Percentiles rank a stretch among this genome's conserved stretches.
Conservation (phyloP, 768 basidiomycete genomes). For the Russula olivacea region DNA sequence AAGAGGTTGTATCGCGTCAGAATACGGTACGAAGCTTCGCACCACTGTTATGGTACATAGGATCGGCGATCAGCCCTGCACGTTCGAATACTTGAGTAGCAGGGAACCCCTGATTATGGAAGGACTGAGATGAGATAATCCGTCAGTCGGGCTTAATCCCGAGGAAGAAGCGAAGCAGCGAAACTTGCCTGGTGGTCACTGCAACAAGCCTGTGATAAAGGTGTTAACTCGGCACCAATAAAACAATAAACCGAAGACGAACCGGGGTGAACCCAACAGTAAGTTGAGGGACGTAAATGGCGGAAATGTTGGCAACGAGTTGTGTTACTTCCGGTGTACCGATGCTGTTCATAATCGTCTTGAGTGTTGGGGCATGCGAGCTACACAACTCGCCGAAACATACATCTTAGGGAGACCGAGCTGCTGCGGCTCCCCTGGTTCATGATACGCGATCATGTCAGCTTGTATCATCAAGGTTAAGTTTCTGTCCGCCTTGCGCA, state of each 20-base stretch:
- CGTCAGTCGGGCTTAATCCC: background rate
- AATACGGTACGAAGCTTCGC: background rate
- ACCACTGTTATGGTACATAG: conserved; percentile 87
- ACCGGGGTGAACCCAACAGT: conserved; percentile 61
- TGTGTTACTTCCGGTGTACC: conserved; percentile 72
- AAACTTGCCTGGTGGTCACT: conserved; percentile 75
- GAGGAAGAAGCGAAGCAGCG: background rate
- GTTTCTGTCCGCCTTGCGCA: conserved; percentile 54
- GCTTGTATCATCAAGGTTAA: conserved; percentile 83
- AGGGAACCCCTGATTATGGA: conserved; percentile 78
- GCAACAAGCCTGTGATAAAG: conserved; percentile 60
- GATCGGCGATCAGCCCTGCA: conserved; percentile 78
- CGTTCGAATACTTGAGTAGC: conserved; percentile 87
- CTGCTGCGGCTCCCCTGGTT: conserved; percentile 71
- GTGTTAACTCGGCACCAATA: background rate
- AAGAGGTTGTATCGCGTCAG: background rate
- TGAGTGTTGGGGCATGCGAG: background rate
- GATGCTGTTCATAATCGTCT: conserved; percentile 43
- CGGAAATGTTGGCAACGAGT: conserved; percentile 67
- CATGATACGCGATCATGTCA: conserved; percentile 88
- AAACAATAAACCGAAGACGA: conserved; percentile 26
- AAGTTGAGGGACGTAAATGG: conserved; percentile 77
- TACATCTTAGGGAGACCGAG: conserved; percentile 73
- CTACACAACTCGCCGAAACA: conserved; percentile 26
- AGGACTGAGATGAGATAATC: conserved; percentile 45